phyloP scores from a whole-genome alignment of 441 rosid species.

The Euphorbia celastroides region DNA sequence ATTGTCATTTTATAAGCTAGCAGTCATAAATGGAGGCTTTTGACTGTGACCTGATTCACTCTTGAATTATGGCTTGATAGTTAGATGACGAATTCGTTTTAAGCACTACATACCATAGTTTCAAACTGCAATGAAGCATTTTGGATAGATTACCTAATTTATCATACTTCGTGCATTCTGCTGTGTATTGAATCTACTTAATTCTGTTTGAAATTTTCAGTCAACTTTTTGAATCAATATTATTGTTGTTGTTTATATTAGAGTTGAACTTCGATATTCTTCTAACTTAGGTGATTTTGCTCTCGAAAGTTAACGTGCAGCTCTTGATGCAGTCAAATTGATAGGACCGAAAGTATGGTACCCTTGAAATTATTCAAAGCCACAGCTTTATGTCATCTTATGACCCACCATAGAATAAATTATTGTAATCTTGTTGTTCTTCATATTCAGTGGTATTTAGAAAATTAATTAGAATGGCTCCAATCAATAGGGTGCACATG shows the following conservation, averaged over 20 bases:
- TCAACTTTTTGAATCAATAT: not conserved
- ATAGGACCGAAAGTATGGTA: not conserved
- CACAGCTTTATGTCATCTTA: not conserved
- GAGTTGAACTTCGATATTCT: too few species aligned
- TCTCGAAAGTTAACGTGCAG: too few species aligned
- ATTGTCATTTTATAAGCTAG: not conserved
- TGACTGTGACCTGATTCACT: not conserved
- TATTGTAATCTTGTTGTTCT: not conserved
- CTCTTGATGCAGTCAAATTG: not conserved
- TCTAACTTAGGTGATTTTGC: too few species aligned
- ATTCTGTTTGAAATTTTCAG: not conserved
- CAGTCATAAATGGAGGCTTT: conserved; percentile 10
- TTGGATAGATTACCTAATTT: not conserved
- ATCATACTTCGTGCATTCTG: not conserved
- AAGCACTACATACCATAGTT: not conserved
- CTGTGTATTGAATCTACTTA: not conserved
- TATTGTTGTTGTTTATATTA: too few species aligned
- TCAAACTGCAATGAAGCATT: not conserved
- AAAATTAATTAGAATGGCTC: not conserved
- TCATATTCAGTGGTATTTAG: not conserved
- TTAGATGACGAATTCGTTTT: not conserved
- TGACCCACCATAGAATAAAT: not conserved
- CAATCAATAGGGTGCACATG: not conserved
- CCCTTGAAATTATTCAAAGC: not conserved
- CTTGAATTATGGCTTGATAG: not conserved